phyloP scores from a whole-genome alignment of 176 grass and related monocot species.

The Lolium rigidum region DNA sequence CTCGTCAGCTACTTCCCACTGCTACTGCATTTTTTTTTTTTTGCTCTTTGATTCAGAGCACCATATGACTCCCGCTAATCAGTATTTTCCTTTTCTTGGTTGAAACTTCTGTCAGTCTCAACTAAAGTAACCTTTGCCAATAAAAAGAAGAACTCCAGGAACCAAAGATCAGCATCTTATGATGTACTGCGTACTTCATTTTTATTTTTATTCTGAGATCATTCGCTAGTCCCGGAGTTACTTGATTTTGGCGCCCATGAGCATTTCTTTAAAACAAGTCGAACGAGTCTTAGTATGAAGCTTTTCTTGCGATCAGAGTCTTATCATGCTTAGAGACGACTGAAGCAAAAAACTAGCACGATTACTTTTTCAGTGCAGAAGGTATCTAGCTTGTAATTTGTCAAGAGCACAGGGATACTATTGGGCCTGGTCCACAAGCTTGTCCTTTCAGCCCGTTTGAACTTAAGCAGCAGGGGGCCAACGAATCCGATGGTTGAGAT shows the following conservation, averaged over 20 bases:
- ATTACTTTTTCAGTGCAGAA: not conserved
- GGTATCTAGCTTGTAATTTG: not conserved
- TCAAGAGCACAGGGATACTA: conserved; percentile 20
- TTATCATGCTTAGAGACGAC: not conserved
- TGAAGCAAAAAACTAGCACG: not conserved
- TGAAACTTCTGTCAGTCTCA: not conserved
- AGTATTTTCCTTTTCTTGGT: not conserved
- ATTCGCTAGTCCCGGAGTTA: not conserved
- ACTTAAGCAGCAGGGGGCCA: conserved; percentile 5
- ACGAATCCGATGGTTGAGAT: conserved; percentile 55
- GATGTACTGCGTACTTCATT: too few relatives aligned
- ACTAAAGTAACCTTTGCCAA: not conserved
- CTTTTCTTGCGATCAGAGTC: not conserved
- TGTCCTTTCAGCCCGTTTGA: conserved; percentile 56
- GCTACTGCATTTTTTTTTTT: too few relatives aligned
- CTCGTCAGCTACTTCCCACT: not conserved
- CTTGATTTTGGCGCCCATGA: not conserved
- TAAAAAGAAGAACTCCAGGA: not conserved
- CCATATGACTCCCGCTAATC: not conserved
- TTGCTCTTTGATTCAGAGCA: not conserved
- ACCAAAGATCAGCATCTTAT: not conserved
- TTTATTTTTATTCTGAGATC: not conserved
- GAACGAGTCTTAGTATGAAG: not conserved
- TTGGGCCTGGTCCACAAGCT: conserved; percentile 35
- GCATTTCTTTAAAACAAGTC: not conserved